A percentile compares a stretch with the other conserved stretches of the same genome.
Evolutionary conservation across 768 basidiomycete species (phyloP).

Genomic region (Termitomyces sp.): DNA sequence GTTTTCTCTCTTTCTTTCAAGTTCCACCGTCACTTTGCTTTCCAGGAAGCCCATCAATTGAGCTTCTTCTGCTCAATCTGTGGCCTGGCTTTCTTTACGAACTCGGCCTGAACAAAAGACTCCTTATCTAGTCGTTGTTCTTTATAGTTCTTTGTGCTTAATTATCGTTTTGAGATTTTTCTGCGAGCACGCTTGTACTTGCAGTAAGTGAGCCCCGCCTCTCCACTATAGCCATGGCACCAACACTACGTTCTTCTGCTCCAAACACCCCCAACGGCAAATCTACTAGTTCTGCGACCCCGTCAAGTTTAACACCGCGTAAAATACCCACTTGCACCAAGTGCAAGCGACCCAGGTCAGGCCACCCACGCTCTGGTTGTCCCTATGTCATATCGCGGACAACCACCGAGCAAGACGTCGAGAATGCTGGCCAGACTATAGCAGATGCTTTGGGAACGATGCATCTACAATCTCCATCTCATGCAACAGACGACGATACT

Average conservation of each 20-base stretch:
- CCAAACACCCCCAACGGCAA: slow-evolving; percentile 14
- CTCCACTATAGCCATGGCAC: slow-evolving; percentile 11
- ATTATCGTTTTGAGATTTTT: not conserved
- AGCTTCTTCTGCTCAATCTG: not conserved
- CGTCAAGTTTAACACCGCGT: slow-evolving; percentile 33
- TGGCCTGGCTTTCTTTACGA: not conserved
- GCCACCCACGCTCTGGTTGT: slow-evolving; percentile 63
- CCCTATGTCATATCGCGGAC: slow-evolving; percentile 33
- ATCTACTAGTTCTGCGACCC: not conserved
- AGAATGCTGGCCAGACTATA: slow-evolving; percentile 22
- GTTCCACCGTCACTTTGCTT: not conserved
- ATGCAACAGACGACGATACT: slow-evolving; percentile 24
- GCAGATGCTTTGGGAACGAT: slow-evolving; percentile 42
- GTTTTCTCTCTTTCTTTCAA: not conserved
- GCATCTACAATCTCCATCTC: slow-evolving; percentile 26
- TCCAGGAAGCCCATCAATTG: not conserved
- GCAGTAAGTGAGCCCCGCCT: not conserved
- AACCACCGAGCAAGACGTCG: slow-evolving; percentile 5
- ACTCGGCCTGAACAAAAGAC: not conserved
- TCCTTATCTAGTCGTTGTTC: not conserved
- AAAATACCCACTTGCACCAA: slow-evolving; percentile 50
- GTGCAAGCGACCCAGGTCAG: slow-evolving; percentile 48
- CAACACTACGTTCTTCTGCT: slow-evolving; percentile 16
- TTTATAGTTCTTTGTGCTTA: not conserved
- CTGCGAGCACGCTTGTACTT: not conserved